Base-by-base conservation (phyloP, 2,329 filamentous ascomycete species). In the Cryphonectria japonica region DNA sequence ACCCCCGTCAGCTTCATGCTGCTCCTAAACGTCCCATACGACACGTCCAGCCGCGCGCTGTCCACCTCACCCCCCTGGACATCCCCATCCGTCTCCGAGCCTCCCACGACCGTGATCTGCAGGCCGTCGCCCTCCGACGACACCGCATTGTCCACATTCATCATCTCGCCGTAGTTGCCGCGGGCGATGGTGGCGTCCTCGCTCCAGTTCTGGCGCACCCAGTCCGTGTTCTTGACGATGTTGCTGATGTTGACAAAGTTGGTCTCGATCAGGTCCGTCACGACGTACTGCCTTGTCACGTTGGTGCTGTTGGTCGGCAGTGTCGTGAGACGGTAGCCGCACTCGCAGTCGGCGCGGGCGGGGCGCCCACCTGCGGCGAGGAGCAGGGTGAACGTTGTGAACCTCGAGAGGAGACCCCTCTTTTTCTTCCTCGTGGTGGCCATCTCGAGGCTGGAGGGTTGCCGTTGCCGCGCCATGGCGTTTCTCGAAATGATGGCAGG, bases 251-350 rank as follows among this genome's bases (percentile, higher is more conserved):
- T 87, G 3, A 89, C 81, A 77, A 95, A 95, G 80, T 95, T 90
- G 29, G 91, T 91, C 77, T 94, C 92, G 67, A 93, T 80, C 14
- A 89, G 77, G 72, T 94, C 89, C 2, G 91, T 93, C 78, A 92
- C 94, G 67, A 92, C 77, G 57, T 61, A 54, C 11, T 83, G 80
- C 63, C 79, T 76, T 8, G 76, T 71, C 4, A 77, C 74, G 39
- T 81, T 80, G 62, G 80, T 77, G n/a, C 82, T 83, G 54, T 84
- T 80, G 72, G 82, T 83, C 61, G 90, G 80, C 2, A 86, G 86
- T 52, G 84, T 80, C 71, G 82, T 83, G 62, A 90, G 80, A 3
- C 86, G 86, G 79, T 93, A 95, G 67, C 92, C 93, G 77, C 93
- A 95, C 76, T 92, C 88, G 81, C 93, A 95, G 73, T 85, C 83